Evolutionary conservation across 2,329 filamentous ascomycete species (phyloP).

Genomic region (Trichoderma polysporum): DNA sequence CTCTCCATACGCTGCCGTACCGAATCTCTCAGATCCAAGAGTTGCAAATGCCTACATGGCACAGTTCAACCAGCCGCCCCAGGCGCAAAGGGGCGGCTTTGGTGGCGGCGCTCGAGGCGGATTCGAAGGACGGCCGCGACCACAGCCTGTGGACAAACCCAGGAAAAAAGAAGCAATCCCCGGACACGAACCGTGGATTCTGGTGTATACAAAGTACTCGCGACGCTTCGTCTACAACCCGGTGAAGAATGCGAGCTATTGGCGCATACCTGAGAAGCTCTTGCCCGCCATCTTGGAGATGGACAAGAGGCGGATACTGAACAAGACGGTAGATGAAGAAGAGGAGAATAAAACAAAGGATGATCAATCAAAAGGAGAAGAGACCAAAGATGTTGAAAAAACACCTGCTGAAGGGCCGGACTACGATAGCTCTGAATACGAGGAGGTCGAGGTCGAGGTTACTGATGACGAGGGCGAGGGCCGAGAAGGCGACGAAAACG

Average conservation of each 20-base stretch:
- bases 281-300: slow-evolving; percentile 72
- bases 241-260: slow-evolving; percentile 83
- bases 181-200: slow-evolving; percentile 79
- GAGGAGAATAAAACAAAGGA: neutral
- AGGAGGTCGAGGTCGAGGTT: slow-evolving; percentile 65
- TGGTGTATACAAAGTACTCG: slow-evolving; percentile 90
- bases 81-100: slow-evolving; percentile 31
- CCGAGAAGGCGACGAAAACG: slow-evolving; percentile 32
- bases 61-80: slow-evolving; percentile 47
- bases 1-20: slow-evolving; percentile 32
- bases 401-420: slow-evolving; percentile 6
- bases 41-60: slow-evolving; percentile 62
- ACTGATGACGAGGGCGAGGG: slow-evolving; percentile 49
- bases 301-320: slow-evolving; percentile 69
- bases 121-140: slow-evolving; percentile 59
- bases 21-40: slow-evolving; percentile 52
- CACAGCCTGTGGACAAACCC: slow-evolving; percentile 76
- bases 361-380: slow-evolving; percentile 3
- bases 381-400: neutral
- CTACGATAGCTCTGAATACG: slow-evolving; percentile 69
- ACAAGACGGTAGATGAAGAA: slow-evolving; percentile 44
- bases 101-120: slow-evolving; percentile 43
- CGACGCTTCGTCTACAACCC: slow-evolving; percentile 89
- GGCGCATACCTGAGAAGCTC: slow-evolving; percentile 88
- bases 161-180: slow-evolving; percentile 78